Evolutionary conservation across 129 eudicot species (phyloP).

Genomic region (Daucus carota): DNA sequence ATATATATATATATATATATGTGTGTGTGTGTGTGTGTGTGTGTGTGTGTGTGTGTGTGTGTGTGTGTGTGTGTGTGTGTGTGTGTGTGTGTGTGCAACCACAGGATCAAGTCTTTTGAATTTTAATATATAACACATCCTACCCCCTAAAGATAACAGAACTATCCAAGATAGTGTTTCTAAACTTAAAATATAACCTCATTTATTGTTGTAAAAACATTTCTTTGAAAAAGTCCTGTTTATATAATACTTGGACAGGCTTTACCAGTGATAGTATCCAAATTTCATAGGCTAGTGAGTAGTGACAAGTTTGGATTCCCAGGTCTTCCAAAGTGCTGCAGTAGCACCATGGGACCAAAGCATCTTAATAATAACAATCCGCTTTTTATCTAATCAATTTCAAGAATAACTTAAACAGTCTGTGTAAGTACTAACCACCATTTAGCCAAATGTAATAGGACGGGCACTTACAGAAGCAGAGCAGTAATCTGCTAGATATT

Average conservation of each 20-base stretch:
- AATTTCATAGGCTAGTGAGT: neutral
- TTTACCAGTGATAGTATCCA: neutral
- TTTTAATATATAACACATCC: no score
- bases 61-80: no score
- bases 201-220: no score
- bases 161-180: no score
- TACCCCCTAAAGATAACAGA: neutral
- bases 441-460: constrained; percentile 8
- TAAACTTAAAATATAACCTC: no score
- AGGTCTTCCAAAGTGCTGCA: neutral
- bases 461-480: constrained; percentile 58
- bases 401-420: neutral
- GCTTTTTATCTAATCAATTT: neutral
- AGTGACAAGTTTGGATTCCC: neutral
- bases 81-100: no score
- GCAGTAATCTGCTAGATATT: constrained; percentile 71
- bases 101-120: neutral
- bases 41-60: no score
- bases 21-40: no score
- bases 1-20: no score
- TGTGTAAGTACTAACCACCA: neutral
- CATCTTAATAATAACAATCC: neutral
- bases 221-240: neutral
- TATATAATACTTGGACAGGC: neutral
- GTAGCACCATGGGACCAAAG: neutral